Evolutionary conservation across 2,329 filamentous ascomycete genomes (phyloP), one percentile per base, ranked within the genome.

Genomic region (Fusarium nodosum): DNA sequence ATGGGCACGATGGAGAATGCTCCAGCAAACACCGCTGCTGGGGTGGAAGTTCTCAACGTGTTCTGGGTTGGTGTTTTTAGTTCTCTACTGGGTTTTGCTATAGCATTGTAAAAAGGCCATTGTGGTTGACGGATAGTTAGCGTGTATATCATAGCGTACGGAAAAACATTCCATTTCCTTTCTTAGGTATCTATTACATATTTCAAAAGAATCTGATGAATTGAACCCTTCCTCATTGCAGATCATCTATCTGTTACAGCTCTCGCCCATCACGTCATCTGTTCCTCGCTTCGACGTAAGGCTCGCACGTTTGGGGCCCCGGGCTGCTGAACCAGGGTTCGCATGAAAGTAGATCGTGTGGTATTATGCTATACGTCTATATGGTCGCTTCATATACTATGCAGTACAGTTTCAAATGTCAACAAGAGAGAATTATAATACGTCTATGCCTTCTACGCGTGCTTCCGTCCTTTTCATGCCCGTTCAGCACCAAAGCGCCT

Each of bases 91-190:
- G 54, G 62, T 8, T 44, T 69, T 39, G 33, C 16, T 15, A 42
- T 69, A 50, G 61, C 36, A 16, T 24, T 42, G 52, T 70, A 30
- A 63, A 39, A 30, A 38, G 18, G 7, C 44, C 30, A 15, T 47
- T 47, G 50, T 13, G 24, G 47, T 20, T 20, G 8, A 26, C 11
- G 13, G 31, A 33, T 45, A 58, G 36, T 20, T 46, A 46, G 36
- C 55, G 38, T 50, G 38, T 64, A 58, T 34, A 64, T 57, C 34
- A 47, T 45, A 56, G 58, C 38, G 51, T 61, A 46, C 36, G 36
- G 45, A 44, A 64, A 56, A 51, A 26, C 60, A 36, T 46, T 64
- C 50, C 24, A 30, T 28, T 28, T 47, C 46, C 30, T 64, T 41
- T 65, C 33, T 48, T 46, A 28, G 26, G 26, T 28, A 52, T 30